Percentiles rank a stretch among this genome's conserved stretches.
Evolutionary conservation across 2,329 filamentous ascomycete genomes (phyloP).

Genomic region (Colletotrichum godetiae): DNA sequence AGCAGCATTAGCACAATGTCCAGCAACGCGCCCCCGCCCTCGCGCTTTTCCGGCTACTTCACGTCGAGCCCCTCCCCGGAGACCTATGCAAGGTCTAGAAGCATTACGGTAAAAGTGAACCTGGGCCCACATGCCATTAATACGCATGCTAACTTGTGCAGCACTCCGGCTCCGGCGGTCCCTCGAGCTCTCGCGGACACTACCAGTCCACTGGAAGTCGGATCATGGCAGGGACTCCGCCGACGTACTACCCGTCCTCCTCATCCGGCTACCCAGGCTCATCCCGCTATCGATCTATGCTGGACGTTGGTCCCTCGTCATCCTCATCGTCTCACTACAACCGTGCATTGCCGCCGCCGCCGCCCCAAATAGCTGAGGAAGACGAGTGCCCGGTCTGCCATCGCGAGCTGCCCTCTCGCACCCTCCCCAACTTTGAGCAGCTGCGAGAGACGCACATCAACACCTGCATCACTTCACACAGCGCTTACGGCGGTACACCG

Average conservation of each 20-base stretch:
- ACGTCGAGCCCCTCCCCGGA: conserved; percentile 47
- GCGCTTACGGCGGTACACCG: conserved; percentile 55
- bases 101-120: conserved; percentile 22
- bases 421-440: conserved; percentile 63
- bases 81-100: conserved; percentile 41
- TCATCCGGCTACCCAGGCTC: conserved; percentile 37
- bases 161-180: conserved; percentile 40
- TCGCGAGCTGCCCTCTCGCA: conserved; percentile 71
- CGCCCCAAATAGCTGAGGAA: conserved; percentile 72
- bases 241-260: conserved; percentile 45
- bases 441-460: conserved; percentile 70
- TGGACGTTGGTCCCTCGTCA: conserved; percentile 47
- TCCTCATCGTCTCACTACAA: conserved; percentile 50
- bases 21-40: conserved; percentile 42
- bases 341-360: conserved; percentile 54
- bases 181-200: conserved; percentile 42
- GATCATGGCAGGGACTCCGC: conserved; percentile 53
- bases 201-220: conserved; percentile 51
- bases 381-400: conserved; percentile 86
- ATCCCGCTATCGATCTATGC: conserved; percentile 43
- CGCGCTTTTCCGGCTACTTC: conserved; percentile 51
- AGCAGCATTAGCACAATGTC: conserved; percentile 53
- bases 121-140: neutral
- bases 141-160: conserved; percentile 34
- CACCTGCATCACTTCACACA: conserved; percentile 66